Evolutionary conservation across 2,329 filamentous ascomycete species (phyloP).

Genomic region (Paecilomyces niveus): DNA sequence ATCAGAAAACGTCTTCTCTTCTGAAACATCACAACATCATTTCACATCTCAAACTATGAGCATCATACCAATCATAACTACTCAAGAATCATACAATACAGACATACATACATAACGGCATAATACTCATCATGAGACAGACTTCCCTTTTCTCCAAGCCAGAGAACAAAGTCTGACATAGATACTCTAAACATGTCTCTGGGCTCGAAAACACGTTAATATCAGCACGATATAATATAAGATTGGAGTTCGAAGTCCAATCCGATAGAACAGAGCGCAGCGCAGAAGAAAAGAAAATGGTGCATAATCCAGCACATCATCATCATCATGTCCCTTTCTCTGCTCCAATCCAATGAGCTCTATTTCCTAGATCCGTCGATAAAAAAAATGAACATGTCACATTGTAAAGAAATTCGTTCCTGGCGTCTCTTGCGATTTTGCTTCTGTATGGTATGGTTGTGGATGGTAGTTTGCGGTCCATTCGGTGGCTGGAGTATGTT

Average conservation of each 20-base stretch:
- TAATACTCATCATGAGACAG: background rate
- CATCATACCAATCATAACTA: no score
- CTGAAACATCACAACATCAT: no score
- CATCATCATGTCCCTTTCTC: background rate
- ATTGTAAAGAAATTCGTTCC: background rate
- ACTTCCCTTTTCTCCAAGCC: background rate
- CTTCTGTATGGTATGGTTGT: background rate
- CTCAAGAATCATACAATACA: no score
- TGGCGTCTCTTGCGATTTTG: background rate
- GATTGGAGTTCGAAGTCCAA: background rate
- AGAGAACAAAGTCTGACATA: background rate
- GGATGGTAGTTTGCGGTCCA: background rate
- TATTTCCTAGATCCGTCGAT: background rate
- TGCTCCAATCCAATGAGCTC: background rate
- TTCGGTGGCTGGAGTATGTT: no score
- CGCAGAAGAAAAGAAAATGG: background rate
- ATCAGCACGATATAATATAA: background rate
- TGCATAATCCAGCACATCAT: background rate
- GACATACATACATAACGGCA: no score
- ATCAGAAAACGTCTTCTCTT: no score
- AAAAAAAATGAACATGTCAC: background rate
- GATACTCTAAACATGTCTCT: background rate
- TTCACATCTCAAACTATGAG: no score
- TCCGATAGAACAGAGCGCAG: background rate
- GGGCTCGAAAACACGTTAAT: background rate